Conservation (phyloP, 2,329 filamentous ascomycete genomes). For the Aspergillus glaucus region DNA sequence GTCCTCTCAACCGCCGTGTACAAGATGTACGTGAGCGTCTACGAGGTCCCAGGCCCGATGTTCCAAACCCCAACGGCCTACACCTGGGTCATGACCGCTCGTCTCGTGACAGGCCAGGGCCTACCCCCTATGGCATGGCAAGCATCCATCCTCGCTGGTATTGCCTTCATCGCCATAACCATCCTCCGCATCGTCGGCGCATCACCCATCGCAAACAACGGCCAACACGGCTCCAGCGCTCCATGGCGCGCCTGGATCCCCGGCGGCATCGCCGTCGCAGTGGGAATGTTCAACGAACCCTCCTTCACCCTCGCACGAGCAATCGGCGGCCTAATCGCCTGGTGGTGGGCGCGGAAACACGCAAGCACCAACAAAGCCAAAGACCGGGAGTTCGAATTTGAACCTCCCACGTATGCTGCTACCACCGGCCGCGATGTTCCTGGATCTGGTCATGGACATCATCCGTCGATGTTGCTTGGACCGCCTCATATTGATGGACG, state of each 20-base stretch:
- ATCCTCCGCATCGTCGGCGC: conserved; percentile 57
- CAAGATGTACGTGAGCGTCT: conserved; percentile 82
- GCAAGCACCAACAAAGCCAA: conserved; percentile 12
- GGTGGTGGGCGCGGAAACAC: conserved; percentile 64
- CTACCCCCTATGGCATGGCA: conserved; percentile 76
- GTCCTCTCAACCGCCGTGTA: conserved; percentile 83
- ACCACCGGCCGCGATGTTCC: background rate
- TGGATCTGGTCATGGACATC: background rate
- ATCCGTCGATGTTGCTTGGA: background rate
- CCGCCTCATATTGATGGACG: background rate
- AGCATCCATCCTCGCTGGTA: conserved; percentile 68
- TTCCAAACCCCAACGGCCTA: conserved; percentile 94
- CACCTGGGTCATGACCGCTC: conserved; percentile 95
- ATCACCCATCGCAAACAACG: conserved; percentile 25
- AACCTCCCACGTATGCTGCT: background rate
- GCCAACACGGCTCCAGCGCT: conserved; percentile 31
- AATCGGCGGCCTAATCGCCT: conserved; percentile 68
- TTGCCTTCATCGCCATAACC: conserved; percentile 67
- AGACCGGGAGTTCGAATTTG: background rate
- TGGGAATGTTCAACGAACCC: conserved; percentile 97
- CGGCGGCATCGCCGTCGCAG: conserved; percentile 90
- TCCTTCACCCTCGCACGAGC: conserved; percentile 89
- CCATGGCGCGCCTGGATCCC: conserved; percentile 72
- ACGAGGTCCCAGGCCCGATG: conserved; percentile 76
- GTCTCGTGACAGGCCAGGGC: conserved; percentile 85